phyloP scores from a whole-genome alignment of 2,329 filamentous ascomycete genomes.

The Parafenestella ontariensis region DNA sequence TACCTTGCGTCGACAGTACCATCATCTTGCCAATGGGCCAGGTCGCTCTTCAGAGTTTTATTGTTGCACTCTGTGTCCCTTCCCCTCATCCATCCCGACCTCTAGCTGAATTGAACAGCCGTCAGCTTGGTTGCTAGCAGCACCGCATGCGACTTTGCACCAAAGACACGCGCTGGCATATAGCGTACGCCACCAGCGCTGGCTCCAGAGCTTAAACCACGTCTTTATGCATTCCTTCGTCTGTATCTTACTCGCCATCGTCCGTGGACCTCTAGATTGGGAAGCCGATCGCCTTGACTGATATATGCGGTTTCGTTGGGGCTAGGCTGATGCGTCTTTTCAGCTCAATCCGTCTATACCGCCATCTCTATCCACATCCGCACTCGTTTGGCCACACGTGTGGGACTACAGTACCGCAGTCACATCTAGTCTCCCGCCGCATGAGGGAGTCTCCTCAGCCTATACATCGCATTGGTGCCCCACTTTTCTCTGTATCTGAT shows the following conservation, averaged over 20 bases:
- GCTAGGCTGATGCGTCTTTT: not conserved
- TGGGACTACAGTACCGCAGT: too few species aligned
- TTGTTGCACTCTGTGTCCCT: not conserved
- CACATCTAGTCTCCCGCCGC: not conserved
- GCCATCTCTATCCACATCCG: not conserved
- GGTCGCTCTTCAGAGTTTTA: too few species aligned
- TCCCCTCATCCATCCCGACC: not conserved
- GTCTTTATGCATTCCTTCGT: constrained; percentile 1
- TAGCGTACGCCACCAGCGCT: constrained; percentile 8
- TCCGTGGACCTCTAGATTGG: constrained; percentile 4
- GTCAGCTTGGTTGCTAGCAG: not conserved
- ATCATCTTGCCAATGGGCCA: too few species aligned
- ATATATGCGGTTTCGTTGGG: not conserved
- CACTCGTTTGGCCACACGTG: too few species aligned
- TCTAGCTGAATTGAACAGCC: not conserved
- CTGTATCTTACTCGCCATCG: constrained; percentile 6
- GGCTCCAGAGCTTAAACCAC: not conserved
- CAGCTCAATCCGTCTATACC: not conserved
- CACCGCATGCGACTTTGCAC: not conserved
- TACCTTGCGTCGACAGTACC: not conserved
- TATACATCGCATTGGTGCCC: not conserved
- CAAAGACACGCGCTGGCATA: not conserved
- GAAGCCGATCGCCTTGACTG: constrained; percentile 8
- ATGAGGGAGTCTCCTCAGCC: not conserved
- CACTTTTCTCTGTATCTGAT: constrained; percentile 5